These are phyloP conservation scores for Barnettozyma pratensis DNA, from an alignment of 805 yeast species.

Conservation along the genomic window DNA sequence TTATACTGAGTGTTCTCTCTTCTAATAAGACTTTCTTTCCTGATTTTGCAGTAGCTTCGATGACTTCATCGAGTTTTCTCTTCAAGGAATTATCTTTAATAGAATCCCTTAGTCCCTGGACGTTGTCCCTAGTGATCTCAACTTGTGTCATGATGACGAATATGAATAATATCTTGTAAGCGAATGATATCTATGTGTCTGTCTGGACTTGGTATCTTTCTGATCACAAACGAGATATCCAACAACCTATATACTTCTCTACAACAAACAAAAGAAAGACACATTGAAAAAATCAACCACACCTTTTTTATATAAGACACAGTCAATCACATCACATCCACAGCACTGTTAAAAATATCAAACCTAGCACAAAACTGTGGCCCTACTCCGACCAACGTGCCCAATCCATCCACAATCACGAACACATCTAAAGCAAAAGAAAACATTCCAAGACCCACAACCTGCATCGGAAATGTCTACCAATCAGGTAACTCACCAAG, in stretches of 20 bases:
- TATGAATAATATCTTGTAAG: neutral
- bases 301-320: too few species aligned
- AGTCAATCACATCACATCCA: too few species aligned
- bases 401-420: neutral
- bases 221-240: too few species aligned
- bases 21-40: slow-evolving; percentile 3
- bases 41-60: neutral
- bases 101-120: neutral
- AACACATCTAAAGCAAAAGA: neutral
- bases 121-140: neutral
- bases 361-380: too few species aligned
- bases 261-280: too few species aligned
- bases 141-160: neutral
- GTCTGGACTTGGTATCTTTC: too few species aligned
- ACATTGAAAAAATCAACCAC: too few species aligned
- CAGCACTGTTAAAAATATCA: too few species aligned
- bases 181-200: neutral
- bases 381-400: neutral
- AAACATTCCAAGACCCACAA: too few species aligned
- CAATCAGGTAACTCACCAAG: neutral
- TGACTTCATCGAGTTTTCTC: slow-evolving; percentile 13
- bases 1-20: slow-evolving; percentile 19
- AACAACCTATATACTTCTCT: too few species aligned
- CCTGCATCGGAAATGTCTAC: neutral
- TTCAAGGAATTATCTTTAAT: slow-evolving; percentile 7